These are phyloP conservation scores for Saxophila tyrrhenica DNA, from an alignment of 495 filamentous ascomycete genomes.

Conservation along the genomic window DNA sequence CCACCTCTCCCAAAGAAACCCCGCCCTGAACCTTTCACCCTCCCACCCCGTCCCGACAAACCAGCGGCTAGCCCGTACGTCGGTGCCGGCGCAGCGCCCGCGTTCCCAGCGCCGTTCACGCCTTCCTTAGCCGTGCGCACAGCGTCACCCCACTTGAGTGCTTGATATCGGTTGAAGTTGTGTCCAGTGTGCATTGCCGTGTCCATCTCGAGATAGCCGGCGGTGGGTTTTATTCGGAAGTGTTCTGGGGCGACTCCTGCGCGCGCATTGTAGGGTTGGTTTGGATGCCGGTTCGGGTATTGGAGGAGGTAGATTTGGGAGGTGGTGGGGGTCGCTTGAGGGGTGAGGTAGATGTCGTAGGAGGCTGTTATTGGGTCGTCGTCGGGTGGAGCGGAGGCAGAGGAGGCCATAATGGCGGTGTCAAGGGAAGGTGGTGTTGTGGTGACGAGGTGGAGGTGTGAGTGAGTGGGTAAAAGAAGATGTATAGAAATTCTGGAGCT, in stretches of 20 bases:
- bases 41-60: slow-evolving; percentile 32
- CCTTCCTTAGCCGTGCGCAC: slow-evolving; percentile 11
- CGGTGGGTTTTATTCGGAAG: slow-evolving; percentile 54
- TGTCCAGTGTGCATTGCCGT: slow-evolving; percentile 49
- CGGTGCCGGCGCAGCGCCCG: slow-evolving; percentile 5
- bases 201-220: slow-evolving; percentile 65
- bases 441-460: background rate
- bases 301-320: slow-evolving; percentile 52
- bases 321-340: slow-evolving; percentile 18
- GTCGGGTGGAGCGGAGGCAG: no score
- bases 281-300: slow-evolving; percentile 46
- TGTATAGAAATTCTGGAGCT: background rate
- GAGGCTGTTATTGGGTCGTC: slow-evolving; percentile 47
- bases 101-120: background rate
- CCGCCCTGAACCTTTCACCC: background rate
- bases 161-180: slow-evolving; percentile 57
- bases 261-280: slow-evolving; percentile 45
- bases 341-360: slow-evolving; percentile 51
- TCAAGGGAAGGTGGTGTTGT: background rate
- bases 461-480: background rate
- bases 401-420: slow-evolving; percentile 3
- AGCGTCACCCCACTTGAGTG: slow-evolving; percentile 43
- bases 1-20: slow-evolving; percentile 18
- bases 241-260: slow-evolving; percentile 44
- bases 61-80: slow-evolving; percentile 39